Evolutionary conservation across 768 basidiomycete species (phyloP), one percentile per base, ranked within the genome.

Genomic region (Lanmaoa pseudosensibilis): DNA sequence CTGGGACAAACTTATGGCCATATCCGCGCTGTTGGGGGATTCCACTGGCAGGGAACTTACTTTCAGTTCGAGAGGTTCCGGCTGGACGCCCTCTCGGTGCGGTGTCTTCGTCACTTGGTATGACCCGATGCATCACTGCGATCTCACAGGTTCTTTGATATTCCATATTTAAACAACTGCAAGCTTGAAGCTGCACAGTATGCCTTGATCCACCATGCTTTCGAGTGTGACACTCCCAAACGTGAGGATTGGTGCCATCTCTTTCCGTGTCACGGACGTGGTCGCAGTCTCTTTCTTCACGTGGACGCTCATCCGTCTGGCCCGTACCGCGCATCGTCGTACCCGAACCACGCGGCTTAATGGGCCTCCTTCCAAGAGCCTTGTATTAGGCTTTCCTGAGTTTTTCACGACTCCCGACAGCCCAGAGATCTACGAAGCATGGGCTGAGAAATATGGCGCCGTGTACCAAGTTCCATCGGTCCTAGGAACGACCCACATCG

Each of bases 401-500:
- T 50, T 69, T 30, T 52, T 78, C 10, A 59, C 62, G 34, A 60
- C 68, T 9, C 57, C 69, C 0, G 68, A 70, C 0, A 72, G 76
- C 46, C 70, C 23, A 69, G 72, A 5, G 23, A 56, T 73, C 77
- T 79, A 77, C 52, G 80, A 82, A 51, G 53, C 66, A 5, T 84
- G 83, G 84, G 73, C 74, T 0, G 60, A 61, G 15, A 58, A 78
- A 49, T 81, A 82, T 40, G 84, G 84, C 1, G 57, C 75, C 1
- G 80, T 74, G 0, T 86, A 71, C 61, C 52, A 67, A 18, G 54
- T 83, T 7, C 78, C 82, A 3, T 69, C 67, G 5, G 65, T 68
- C 1, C 58, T 83, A 4, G 80, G 79, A 4, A 65, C 72, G 2
- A 62, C 57, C 3, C 61, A 65, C 18, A 61, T 82, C 18, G 60